phyloP scores from a whole-genome alignment of 352 stramenopile species.

The Globisporangium paroecandrum region DNA sequence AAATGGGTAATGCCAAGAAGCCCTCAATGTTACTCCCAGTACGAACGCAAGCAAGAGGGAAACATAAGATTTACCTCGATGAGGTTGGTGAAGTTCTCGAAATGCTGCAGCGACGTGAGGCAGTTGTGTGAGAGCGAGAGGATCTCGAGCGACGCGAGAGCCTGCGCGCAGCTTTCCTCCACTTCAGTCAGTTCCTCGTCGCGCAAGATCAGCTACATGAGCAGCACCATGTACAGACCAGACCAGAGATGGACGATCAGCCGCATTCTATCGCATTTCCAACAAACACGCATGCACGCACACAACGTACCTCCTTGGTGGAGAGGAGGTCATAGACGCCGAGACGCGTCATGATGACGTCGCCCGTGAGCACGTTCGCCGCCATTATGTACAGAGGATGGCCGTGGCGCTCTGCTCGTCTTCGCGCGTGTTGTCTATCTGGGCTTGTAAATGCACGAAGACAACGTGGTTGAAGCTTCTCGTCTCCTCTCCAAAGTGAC shows the following conservation, averaged over 20 bases:
- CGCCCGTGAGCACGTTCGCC: constrained; percentile 26
- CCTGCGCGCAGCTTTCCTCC: constrained; percentile 53
- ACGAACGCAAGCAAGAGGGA: background rate
- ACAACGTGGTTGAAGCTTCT: background rate
- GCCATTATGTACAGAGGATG: background rate
- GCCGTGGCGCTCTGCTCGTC: background rate
- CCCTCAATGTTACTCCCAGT: background rate
- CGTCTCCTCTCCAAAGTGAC: constrained; percentile 17
- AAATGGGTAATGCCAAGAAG: background rate
- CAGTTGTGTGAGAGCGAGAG: constrained; percentile 82
- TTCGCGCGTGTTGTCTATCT: background rate
- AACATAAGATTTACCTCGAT: constrained; percentile 42
- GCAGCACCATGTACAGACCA: background rate
- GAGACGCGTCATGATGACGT: constrained; percentile 54
- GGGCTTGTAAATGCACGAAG: background rate
- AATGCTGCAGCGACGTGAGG: constrained; percentile 52
- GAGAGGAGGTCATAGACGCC: constrained; percentile 59
- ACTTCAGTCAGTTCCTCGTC: constrained; percentile 51
- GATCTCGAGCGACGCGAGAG: constrained; percentile 60
- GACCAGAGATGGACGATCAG: background rate
- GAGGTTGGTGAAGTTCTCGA: constrained; percentile 68
- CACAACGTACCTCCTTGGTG: constrained; percentile 54
- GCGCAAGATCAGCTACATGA: constrained; percentile 61
- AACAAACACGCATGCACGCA: background rate
- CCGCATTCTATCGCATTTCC: background rate